phyloP scores from a whole-genome alignment of 2,329 filamentous ascomycete species.

The Botrytis fragariae region DNA sequence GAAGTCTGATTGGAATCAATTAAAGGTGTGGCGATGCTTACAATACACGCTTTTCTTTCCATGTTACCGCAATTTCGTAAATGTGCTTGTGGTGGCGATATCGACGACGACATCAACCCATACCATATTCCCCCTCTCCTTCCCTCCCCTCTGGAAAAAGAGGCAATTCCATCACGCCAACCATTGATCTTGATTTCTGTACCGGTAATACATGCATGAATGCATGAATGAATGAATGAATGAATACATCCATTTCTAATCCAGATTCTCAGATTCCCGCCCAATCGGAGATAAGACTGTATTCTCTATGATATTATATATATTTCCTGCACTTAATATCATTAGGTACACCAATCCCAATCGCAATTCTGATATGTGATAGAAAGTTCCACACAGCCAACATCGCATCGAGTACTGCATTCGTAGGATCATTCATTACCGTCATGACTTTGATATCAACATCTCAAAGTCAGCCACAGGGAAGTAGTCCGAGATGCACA shows the following conservation, averaged over 20 bases:
- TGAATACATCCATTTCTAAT: neutral
- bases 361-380: slow-evolving; percentile 2
- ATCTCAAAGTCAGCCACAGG: neutral
- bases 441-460: neutral
- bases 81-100: neutral
- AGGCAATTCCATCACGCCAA: neutral
- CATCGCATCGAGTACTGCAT: too few relatives aligned
- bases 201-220: neutral
- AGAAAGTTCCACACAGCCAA: neutral
- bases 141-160: neutral
- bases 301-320: neutral
- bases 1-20: neutral
- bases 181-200: neutral
- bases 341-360: neutral
- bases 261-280: neutral
- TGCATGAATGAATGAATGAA: neutral
- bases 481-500: neutral
- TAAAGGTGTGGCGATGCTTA: neutral
- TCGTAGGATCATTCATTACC: neutral
- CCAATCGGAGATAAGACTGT: neutral
- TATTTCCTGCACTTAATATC: neutral
- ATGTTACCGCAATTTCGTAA: neutral
- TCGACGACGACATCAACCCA: neutral
- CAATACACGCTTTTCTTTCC: neutral
- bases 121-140: neutral